Evolutionary conservation across 1,284 basidiomycete genomes (phyloP).

Genomic region (Trametes hirsuta): DNA sequence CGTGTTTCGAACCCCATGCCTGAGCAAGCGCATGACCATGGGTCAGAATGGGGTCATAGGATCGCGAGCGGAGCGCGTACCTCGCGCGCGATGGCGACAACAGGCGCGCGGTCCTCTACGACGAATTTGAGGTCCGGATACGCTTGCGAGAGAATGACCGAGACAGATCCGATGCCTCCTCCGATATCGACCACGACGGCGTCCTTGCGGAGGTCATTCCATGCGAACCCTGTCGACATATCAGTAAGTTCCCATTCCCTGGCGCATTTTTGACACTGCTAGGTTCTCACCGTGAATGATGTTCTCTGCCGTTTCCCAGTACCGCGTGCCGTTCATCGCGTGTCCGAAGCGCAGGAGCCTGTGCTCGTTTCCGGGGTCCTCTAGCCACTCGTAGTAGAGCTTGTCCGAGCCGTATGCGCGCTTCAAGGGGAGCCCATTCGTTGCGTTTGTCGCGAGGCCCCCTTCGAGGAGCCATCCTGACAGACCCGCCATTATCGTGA

Average conservation of each 20-base stretch:
- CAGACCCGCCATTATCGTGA: conserved; percentile 14
- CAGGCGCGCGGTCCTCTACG: conserved; percentile 35
- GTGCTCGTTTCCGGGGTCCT: conserved; percentile 15
- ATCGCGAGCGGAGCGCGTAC: conserved; percentile 16
- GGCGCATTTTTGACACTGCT: background rate
- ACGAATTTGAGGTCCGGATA: conserved; percentile 28
- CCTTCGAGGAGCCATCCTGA: conserved; percentile 16
- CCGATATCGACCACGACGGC: conserved; percentile 41
- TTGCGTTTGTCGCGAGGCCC: conserved; percentile 6
- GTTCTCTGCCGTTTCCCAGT: conserved; percentile 24
- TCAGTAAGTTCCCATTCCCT: background rate
- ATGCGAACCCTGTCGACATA: conserved; percentile 57
- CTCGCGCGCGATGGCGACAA: conserved; percentile 34
- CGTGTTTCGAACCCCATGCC: conserved; percentile 22
- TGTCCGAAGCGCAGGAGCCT: conserved; percentile 20
- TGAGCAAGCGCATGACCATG: background rate
- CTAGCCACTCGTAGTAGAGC: conserved; percentile 21
- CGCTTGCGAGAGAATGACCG: conserved; percentile 26
- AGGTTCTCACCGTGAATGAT: conserved; percentile 18
- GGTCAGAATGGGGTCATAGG: background rate
- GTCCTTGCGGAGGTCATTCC: conserved; percentile 55
- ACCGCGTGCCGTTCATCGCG: conserved; percentile 21
- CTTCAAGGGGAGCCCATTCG: conserved; percentile 12
- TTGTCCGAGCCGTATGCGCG: conserved; percentile 34
- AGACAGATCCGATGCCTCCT: conserved; percentile 36